Percentiles rank a stretch among this genome's conserved stretches.
These are phyloP conservation scores for Mycena venus DNA, from an alignment of 768 basidiomycete species.

Conservation along the genomic window DNA sequence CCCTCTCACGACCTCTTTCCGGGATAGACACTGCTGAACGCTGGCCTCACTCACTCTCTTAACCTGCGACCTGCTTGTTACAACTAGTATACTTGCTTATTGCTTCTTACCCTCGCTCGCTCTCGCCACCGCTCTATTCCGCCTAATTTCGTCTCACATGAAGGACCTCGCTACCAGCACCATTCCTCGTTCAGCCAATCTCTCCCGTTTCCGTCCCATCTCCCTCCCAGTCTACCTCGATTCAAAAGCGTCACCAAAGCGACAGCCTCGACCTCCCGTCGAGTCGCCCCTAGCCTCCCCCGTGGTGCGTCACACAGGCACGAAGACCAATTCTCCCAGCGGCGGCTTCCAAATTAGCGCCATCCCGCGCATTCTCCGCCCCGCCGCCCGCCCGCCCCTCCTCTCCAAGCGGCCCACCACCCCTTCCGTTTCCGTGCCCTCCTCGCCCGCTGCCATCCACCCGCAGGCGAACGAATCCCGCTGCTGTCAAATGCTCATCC, in stretches of 20 bases:
- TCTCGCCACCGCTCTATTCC: neutral
- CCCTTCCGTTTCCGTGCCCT: neutral
- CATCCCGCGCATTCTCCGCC: constrained; percentile 25
- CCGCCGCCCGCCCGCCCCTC: neutral
- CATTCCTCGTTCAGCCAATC: constrained; percentile 14
- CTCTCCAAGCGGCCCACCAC: constrained; percentile 3
- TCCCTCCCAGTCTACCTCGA: constrained; percentile 31
- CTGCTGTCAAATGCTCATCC: constrained; percentile 36
- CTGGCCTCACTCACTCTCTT: neutral
- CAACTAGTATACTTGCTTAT: neutral
- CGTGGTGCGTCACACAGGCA: neutral
- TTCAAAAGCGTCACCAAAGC: constrained; percentile 12
- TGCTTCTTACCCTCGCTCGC: neutral
- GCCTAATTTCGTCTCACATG: constrained; percentile 19
- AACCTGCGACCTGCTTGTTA: neutral
- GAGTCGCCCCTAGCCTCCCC: constrained; percentile 2
- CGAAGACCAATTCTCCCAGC: neutral
- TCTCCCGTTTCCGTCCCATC: constrained; percentile 29
- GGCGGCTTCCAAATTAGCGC: constrained; percentile 17
- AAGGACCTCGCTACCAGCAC: constrained; percentile 7
- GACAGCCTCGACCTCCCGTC: neutral
- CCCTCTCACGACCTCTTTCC: neutral
- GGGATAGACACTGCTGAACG: neutral
- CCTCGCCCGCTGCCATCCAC: neutral
- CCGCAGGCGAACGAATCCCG: constrained; percentile 33